Conservation (phyloP, 1,284 basidiomycete species). For the Rhodotorula sp. region DNA sequence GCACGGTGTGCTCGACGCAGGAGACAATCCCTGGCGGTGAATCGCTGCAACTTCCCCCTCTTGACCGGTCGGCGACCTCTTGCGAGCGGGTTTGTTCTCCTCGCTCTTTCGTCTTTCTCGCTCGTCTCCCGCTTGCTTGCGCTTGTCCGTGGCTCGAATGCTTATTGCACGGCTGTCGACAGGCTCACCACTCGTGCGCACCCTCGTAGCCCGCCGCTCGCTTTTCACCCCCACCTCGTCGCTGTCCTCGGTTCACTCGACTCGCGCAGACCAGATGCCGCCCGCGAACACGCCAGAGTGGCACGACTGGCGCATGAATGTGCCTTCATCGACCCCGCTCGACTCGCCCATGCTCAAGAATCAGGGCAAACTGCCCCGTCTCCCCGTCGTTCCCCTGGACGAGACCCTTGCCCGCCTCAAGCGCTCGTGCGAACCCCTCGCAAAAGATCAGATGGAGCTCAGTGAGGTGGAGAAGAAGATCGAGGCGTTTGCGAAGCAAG, state of each 20-base stretch:
- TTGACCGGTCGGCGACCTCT: too few relatives aligned
- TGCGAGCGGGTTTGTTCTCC: too few relatives aligned
- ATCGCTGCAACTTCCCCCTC: slow-evolving; percentile 2
- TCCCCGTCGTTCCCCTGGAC: slow-evolving; percentile 40
- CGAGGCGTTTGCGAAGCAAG: slow-evolving; percentile 29
- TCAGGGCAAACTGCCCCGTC: slow-evolving; percentile 35
- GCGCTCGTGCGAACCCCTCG: slow-evolving; percentile 30
- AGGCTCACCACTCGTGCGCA: neutral
- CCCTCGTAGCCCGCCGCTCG: neutral
- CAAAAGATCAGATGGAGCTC: slow-evolving; percentile 20
- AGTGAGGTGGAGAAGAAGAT: slow-evolving; percentile 27
- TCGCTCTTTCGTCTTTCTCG: neutral
- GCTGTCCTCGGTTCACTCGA: neutral
- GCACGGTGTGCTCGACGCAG: neutral
- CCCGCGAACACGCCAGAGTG: neutral
- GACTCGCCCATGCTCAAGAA: slow-evolving; percentile 30
- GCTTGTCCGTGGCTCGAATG: neutral
- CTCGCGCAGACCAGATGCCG: slow-evolving; percentile 1
- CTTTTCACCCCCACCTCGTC: neutral
- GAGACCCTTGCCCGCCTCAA: slow-evolving; percentile 37
- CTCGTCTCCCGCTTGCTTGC: neutral
- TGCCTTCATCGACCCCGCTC: slow-evolving; percentile 26
- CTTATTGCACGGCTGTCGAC: neutral
- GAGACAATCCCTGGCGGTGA: slow-evolving; percentile 13
- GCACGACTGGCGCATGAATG: slow-evolving; percentile 37